These are phyloP conservation scores for Anastatica hierochuntica DNA, from an alignment of 345 rosid species.

Conservation along the genomic window DNA sequence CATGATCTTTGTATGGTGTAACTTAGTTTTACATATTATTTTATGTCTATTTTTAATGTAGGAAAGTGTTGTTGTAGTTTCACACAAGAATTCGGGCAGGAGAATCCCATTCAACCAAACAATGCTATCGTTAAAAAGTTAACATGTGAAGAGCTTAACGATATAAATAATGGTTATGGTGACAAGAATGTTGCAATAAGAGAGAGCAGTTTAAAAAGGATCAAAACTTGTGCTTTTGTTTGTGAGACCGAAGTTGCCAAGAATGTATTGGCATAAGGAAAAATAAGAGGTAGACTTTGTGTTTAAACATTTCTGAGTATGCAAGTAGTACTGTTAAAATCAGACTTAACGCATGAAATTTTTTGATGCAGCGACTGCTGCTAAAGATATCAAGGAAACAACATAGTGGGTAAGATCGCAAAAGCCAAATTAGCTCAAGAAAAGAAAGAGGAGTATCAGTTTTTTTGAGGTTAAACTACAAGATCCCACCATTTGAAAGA, in stretches of 20 bases:
- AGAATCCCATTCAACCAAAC: slow-evolving; percentile 38
- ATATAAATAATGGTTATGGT: slow-evolving; percentile 17
- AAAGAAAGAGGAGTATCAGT: slow-evolving; percentile 22
- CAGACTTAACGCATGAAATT: not conserved
- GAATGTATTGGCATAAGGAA: slow-evolving; percentile 9
- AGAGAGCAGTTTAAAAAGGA: slow-evolving; percentile 12
- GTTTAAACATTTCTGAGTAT: not conserved
- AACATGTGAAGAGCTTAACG: slow-evolving; percentile 27
- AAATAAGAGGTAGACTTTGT: not conserved
- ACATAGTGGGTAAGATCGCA: too few relatives aligned
- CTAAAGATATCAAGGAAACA: too few relatives aligned
- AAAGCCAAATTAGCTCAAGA: not conserved
- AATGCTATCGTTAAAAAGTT: not conserved
- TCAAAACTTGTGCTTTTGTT: slow-evolving; percentile 15
- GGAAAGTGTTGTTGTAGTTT: slow-evolving; percentile 24
- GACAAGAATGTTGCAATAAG: slow-evolving; percentile 17
- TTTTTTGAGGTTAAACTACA: slow-evolving; percentile 34
- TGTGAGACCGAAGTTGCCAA: slow-evolving; percentile 4
- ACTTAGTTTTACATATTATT: not conserved
- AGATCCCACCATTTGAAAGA: too few relatives aligned
- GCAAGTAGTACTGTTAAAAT: not conserved
- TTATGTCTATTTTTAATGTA: slow-evolving; percentile 3
- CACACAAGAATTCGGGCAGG: slow-evolving; percentile 39
- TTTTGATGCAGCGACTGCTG: not conserved
- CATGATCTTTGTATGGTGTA: slow-evolving; percentile 25